Base-by-base conservation (phyloP, 768 basidiomycete genomes). In the Panus rudis region DNA sequence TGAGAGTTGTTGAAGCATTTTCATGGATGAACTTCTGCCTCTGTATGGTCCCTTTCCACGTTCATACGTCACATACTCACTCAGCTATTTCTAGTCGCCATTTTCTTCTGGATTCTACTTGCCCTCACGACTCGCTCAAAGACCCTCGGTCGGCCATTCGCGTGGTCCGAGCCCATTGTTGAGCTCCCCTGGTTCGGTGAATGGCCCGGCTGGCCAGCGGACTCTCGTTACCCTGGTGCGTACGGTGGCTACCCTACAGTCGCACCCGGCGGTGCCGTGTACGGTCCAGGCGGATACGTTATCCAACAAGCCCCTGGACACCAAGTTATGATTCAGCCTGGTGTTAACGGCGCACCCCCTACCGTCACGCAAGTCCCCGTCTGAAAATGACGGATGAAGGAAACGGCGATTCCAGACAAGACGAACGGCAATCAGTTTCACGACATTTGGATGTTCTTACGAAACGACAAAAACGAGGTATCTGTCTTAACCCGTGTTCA, bases 181-280 rank as follows among this genome's bases (percentile, higher is more conserved):
- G 82, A 87, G 51, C 70, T 89, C 8, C 81, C 80, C 2, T 88
- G 86, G 86, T 88, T 81, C 53, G 77, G 77, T 37, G 79, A 88
- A 66, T 66, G 67, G 51, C 82, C 83, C 19, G 81, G 80, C 28
- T 81, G 77, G 55, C 50, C 56, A 7, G 56, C 55, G 35, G 47
- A 43, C 21, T 39, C 45, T 10, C 17, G 14, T 12, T 21, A 37
- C 39, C 44, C 39, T 6, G 53, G 50, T 25, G 47, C 40, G 43
- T 45, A 50, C 50, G 42, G 32, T 30, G 19, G 14, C 37, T 57
- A 57, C 46, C 55, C 55, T 16, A 51, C 53, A 6, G 52, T 50
- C 27, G 39, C 48, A 34, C 51, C 51, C 14, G 28, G 42, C 37
- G 16, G 34, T 6, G 33, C n/a, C 16, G n/a, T 16, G n/a, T 7